Evolutionary conservation across 345 rosid species (phyloP), one percentile per base, ranked within the genome.

Genomic region (Clausena lansium): DNA sequence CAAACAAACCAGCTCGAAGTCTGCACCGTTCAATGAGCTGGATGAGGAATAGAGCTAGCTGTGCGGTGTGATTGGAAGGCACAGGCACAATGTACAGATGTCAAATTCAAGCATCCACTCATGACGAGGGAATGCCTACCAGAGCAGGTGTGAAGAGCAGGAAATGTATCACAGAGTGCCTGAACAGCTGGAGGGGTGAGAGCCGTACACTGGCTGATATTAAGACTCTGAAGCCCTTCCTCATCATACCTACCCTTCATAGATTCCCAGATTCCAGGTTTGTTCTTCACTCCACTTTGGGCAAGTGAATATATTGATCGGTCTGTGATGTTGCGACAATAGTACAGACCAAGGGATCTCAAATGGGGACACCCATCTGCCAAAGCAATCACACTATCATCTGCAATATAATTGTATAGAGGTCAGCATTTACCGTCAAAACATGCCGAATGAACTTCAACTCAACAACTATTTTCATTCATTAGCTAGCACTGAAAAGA

Each of bases 141-240:
- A 0, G 94, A 92, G 83, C 99, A 96, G 10, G 99, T 94, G 87
- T 94, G 99, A 75, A 96, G 97, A 3, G 95, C 94, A 0, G 99
- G 99, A 73, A 94, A 94, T 0, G 94, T 89, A 80, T 94, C 99
- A 6, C 99, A 96, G 6, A 96, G 85, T 3, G 94, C 91, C 88
- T 96, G 99, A 76, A 94, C 98, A 0, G 99, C 98, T 2, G 93
- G 83, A 35, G 99, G 99, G 1, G 98, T 96, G 3, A 96, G 91
- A 4, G 97, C 94, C 1, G 98, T 96, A 87, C 99, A 94, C 83
- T 96, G 99, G 83, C 99, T 96, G 71, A 96, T 94, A 84, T 96
- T 96, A n/a, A 96, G 94, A 74, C 90, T 92, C 82, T 72, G 89
- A 32, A 96, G 85, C 74, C 98, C 99, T 84, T 91, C 98, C 77